Evolutionary conservation across 768 basidiomycete genomes (phyloP), one percentile per base, ranked within the genome.

Genomic region (Pleurotus tuoliensis): DNA sequence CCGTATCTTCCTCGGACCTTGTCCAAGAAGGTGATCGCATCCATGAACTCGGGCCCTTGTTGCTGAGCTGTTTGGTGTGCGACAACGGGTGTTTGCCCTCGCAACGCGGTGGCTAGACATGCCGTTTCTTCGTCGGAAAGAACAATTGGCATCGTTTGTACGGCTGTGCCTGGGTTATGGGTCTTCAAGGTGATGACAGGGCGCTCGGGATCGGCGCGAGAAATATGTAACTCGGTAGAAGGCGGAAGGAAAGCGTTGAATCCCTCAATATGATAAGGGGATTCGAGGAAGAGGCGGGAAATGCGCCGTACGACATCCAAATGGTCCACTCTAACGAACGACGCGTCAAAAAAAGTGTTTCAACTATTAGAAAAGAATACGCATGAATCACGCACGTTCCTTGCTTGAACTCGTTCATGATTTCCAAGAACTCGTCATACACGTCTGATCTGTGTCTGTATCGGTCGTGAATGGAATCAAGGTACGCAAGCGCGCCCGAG

Each of bases 351-450:
- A 50, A 8, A 4, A n/a, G 30, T 15, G 5, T 5, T 34, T 30
- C 30, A 18, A 5, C 11, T n/a, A n/a, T n/a, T 15, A 50, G 20
- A 27, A 48, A 34, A 57, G 34, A 63, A 4, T 9, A 34, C 3
- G 30, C 9, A 30, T 30, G 20, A 13, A 54, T 30, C 39, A 78
- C 92, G 74, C 69, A 94, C 91, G 74, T 76, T 73, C 96, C 92
- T 65, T 92, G 92, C 76, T 99, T 99, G 72, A 98, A 99, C 67
- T 98, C 94, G 77, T 97, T 98, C 97, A 97, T 97, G 67, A 97
- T 94, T 69, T 96, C 93, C 71, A 95, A 72, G 67, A 94, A 94
- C 61, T 88, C 82, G 69, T 95, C 94, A 78, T 97, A 97, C 27
- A 95, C 92, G 64, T 94, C 92, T 18, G 93, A 92, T 68, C 86